Conservation (phyloP, 1,284 basidiomycete genomes). For the Flammula alnicola region DNA sequence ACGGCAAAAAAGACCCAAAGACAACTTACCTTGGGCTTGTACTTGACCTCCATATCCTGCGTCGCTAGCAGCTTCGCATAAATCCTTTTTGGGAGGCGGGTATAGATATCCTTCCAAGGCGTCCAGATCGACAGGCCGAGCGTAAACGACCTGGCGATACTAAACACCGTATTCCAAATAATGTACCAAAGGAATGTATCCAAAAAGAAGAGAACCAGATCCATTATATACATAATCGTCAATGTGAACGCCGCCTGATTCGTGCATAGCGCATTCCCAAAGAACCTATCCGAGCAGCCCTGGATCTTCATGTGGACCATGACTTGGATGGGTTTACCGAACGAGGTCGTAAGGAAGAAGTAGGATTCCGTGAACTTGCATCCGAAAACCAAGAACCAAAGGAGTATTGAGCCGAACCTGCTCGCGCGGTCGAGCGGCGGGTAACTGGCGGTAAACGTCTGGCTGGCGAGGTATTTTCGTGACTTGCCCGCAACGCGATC, state of each 20-base stretch:
- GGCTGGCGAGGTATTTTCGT: slow-evolving; percentile 92
- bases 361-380: slow-evolving; percentile 96
- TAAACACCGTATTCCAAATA: slow-evolving; percentile 97
- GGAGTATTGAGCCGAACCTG: slow-evolving; percentile 73
- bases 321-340: slow-evolving; percentile 86
- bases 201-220: slow-evolving; percentile 92
- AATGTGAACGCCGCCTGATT: slow-evolving; percentile 93
- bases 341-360: slow-evolving; percentile 94
- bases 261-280: slow-evolving; percentile 79
- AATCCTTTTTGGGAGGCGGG: slow-evolving; percentile 91
- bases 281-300: slow-evolving; percentile 82
- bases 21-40: slow-evolving; percentile 87
- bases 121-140: slow-evolving; percentile 96
- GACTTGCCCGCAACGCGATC: slow-evolving; percentile 93
- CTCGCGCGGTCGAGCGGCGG: slow-evolving; percentile 65
- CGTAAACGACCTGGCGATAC: slow-evolving; percentile 87
- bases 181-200: slow-evolving; percentile 98
- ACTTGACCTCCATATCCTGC: slow-evolving; percentile 92
- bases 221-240: slow-evolving; percentile 97
- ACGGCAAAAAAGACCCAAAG: neutral
- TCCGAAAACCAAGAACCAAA: slow-evolving; percentile 91
- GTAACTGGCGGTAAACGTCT: slow-evolving; percentile 96
- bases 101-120: slow-evolving; percentile 95
- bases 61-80: slow-evolving; percentile 94
- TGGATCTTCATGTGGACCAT: slow-evolving; percentile 95